Evolutionary conservation across 2,329 filamentous ascomycete genomes (phyloP).

Genomic region (Cladobotryum protrusum): DNA sequence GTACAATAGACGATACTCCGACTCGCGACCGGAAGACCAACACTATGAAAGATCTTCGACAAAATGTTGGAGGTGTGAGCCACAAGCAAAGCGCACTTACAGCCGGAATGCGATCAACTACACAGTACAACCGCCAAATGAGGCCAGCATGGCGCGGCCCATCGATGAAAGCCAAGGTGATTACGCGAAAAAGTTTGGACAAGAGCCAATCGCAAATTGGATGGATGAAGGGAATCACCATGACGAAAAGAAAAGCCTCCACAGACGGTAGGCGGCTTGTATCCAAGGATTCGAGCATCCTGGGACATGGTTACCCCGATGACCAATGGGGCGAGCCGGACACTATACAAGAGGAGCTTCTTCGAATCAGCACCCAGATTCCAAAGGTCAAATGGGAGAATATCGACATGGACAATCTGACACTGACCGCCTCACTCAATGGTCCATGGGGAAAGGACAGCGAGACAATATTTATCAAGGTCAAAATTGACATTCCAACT

Average conservation of each 20-base stretch:
- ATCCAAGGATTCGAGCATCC: conserved; percentile 47
- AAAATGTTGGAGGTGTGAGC: conserved; percentile 36
- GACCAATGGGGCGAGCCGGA: conserved; percentile 57
- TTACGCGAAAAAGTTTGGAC: conserved; percentile 35
- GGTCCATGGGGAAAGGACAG: conserved; percentile 56
- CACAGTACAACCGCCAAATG: conserved; percentile 23
- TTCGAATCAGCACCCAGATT: conserved; percentile 55
- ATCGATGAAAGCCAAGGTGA: conserved; percentile 52
- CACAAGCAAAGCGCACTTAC: conserved; percentile 40
- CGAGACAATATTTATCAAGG: conserved; percentile 55
- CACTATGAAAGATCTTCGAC: conserved; percentile 56
- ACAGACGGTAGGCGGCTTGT: conserved; percentile 38
- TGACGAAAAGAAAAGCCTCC: conserved; percentile 49
- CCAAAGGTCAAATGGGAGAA: conserved; percentile 60
- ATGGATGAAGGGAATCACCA: conserved; percentile 64
- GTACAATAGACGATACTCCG: conserved; percentile 58
- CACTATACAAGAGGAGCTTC: conserved; percentile 57
- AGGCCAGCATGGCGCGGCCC: conserved; percentile 46
- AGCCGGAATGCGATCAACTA: conserved; percentile 35
- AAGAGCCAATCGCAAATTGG: conserved; percentile 53
- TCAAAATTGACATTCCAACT: conserved; percentile 53
- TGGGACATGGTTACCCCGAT: conserved; percentile 46
- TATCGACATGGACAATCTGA: conserved; percentile 56
- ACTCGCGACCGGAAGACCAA: conserved; percentile 52
- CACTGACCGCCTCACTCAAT: conserved; percentile 54